Evolutionary conservation across 805 yeast genomes (phyloP).

Genomic region (Starmerella potacharoeniae): DNA sequence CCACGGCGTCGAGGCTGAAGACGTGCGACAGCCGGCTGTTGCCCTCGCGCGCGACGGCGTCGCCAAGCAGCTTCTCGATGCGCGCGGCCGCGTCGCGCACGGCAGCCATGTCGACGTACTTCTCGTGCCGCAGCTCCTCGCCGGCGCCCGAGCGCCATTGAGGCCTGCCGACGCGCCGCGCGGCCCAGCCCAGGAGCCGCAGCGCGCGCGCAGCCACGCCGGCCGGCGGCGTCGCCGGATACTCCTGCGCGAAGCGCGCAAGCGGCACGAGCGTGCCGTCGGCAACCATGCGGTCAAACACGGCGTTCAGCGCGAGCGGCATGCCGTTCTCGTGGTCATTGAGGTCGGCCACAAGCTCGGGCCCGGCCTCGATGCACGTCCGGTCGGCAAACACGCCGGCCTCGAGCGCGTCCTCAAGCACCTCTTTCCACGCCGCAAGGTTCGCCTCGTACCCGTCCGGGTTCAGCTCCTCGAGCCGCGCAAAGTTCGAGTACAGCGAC

Average conservation of each 20-base stretch:
- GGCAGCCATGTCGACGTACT: constrained; percentile 21
- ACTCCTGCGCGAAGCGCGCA: constrained; percentile 13
- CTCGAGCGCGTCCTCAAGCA: constrained; percentile 27
- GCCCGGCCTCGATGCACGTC: constrained; percentile 23
- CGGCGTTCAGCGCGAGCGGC: constrained; percentile 27
- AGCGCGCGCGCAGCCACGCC: background rate
- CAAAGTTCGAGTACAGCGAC: constrained; percentile 41
- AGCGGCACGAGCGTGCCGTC: constrained; percentile 23
- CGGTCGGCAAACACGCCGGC: constrained; percentile 25
- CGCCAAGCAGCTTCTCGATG: constrained; percentile 5
- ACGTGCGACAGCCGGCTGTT: constrained; percentile 8
- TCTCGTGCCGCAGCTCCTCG: constrained; percentile 23
- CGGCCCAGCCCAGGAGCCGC: constrained; percentile 11
- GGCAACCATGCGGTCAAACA: constrained; percentile 25
- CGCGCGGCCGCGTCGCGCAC: constrained; percentile 16
- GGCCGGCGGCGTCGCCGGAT: constrained; percentile 11
- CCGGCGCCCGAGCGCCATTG: constrained; percentile 21
- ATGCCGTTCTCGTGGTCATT: constrained; percentile 24
- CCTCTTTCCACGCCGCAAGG: constrained; percentile 36
- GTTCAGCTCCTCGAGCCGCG: constrained; percentile 34
- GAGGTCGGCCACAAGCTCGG: constrained; percentile 20
- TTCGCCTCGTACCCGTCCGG: constrained; percentile 43
- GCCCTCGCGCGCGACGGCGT: constrained; percentile 7
- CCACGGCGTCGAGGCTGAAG: constrained; percentile 1
- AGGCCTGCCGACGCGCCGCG: constrained; percentile 10